These are phyloP conservation scores for Vigna angularis DNA, from an alignment of 306 rosid genomes.

Conservation along the genomic window DNA sequence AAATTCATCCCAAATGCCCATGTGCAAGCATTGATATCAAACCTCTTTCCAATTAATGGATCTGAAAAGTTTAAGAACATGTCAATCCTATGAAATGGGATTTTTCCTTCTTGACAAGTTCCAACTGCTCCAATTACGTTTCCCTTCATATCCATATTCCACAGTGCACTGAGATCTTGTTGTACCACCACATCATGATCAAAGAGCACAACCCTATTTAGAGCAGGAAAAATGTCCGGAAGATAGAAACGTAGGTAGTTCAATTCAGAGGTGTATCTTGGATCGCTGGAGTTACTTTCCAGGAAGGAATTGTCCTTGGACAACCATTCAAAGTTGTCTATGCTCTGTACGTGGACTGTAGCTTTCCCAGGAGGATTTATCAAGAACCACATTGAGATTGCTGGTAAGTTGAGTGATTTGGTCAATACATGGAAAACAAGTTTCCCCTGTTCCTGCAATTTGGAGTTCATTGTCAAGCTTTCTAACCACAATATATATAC, in stretches of 20 bases:
- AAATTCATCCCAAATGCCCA: constrained; percentile 51
- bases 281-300: constrained; percentile 16
- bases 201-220: constrained; percentile 39
- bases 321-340: constrained; percentile 35
- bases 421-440: constrained; percentile 46
- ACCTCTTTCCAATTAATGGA: constrained; percentile 33
- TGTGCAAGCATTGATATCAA: constrained; percentile 42
- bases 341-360: constrained; percentile 42
- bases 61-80: constrained; percentile 44
- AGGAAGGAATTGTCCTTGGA: constrained; percentile 35
- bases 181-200: constrained; percentile 52
- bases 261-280: constrained; percentile 35
- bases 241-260: constrained; percentile 45
- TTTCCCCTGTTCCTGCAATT: constrained; percentile 45
- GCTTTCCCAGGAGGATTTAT: constrained; percentile 45
- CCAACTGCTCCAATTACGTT: constrained; percentile 44
- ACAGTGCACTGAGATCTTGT: constrained; percentile 43
- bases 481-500: background rate
- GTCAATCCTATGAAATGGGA: constrained; percentile 40
- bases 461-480: constrained; percentile 32
- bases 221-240: constrained; percentile 45
- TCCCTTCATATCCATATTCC: constrained; percentile 39
- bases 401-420: constrained; percentile 40
- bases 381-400: constrained; percentile 50
- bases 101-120: constrained; percentile 47